phyloP scores from a whole-genome alignment of 192 early-diverging fungal genomes.

The Entomortierella beljakovae region DNA sequence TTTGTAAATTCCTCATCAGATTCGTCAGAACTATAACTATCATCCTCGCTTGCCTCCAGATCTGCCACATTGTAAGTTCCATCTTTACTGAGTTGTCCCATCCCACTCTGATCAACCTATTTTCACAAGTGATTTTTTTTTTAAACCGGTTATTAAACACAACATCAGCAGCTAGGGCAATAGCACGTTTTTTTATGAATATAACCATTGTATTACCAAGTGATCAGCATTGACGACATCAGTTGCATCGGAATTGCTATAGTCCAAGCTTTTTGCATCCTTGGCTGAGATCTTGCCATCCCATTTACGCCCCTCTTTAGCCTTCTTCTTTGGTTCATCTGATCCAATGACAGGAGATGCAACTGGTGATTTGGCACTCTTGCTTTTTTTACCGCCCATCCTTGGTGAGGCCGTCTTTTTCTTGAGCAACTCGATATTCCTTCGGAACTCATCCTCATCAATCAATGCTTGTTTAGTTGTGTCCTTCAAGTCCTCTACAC shows the following conservation, averaged over 20 bases:
- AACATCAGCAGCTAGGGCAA: too few species aligned
- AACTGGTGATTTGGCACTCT: constrained; percentile 22
- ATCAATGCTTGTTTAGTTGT: constrained; percentile 21
- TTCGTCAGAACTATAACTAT: constrained; percentile 68
- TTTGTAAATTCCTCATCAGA: constrained; percentile 59
- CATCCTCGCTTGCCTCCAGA: constrained; percentile 64
- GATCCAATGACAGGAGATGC: constrained; percentile 43
- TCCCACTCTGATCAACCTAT: constrained; percentile 68
- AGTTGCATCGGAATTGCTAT: constrained; percentile 44
- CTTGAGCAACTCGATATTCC: constrained; percentile 61
- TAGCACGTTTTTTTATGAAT: not conserved
- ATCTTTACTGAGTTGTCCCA: constrained; percentile 72
- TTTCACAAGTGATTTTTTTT: not conserved
- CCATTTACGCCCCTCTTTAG: constrained; percentile 75
- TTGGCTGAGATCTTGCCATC: constrained; percentile 73
- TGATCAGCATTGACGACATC: constrained; percentile 35
- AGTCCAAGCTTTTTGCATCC: constrained; percentile 66
- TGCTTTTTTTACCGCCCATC: constrained; percentile 37
- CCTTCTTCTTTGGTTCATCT: constrained; percentile 51
- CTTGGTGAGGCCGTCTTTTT: constrained; percentile 50
- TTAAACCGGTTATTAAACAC: too few species aligned
- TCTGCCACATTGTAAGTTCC: constrained; percentile 86
- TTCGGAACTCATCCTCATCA: constrained; percentile 62
- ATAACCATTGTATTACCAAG: constrained; percentile 22
- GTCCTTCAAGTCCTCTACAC: constrained; percentile 30